Evolutionary conservation across 2,329 filamentous ascomycete genomes (phyloP).

Genomic region (Emergomyces orientalis): DNA sequence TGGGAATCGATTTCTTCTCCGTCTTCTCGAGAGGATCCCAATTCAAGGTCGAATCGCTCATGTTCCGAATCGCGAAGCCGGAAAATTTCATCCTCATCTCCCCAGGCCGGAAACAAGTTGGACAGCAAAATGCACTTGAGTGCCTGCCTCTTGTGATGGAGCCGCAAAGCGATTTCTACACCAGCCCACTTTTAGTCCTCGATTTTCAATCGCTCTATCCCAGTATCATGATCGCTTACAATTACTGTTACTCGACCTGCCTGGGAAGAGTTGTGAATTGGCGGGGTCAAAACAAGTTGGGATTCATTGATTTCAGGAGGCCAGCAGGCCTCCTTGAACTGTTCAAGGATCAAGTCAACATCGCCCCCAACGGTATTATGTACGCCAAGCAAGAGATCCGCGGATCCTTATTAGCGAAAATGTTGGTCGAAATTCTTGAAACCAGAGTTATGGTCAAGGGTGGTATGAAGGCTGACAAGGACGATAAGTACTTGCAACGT

Average conservation of each 20-base stretch:
- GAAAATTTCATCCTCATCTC: constrained; percentile 89
- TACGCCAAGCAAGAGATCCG: constrained; percentile 78
- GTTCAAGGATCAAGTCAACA: constrained; percentile 76
- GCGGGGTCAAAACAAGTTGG: constrained; percentile 92
- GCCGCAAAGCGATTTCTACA: constrained; percentile 90
- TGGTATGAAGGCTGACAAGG: constrained; percentile 88
- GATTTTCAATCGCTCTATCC: constrained; percentile 97
- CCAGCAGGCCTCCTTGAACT: constrained; percentile 65
- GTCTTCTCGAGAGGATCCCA: constrained; percentile 92
- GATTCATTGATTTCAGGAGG: constrained; percentile 77
- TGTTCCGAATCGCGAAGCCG: constrained; percentile 97
- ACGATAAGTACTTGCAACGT: constrained; percentile 74
- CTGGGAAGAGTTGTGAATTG: constrained; percentile 75
- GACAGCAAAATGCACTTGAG: constrained; percentile 85
- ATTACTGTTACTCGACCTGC: constrained; percentile 97
- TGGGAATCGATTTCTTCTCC: constrained; percentile 94
- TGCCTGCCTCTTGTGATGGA: constrained; percentile 96
- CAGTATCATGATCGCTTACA: constrained; percentile 98
- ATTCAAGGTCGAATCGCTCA: constrained; percentile 96
- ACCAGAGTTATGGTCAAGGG: constrained; percentile 96
- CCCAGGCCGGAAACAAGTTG: constrained; percentile 83
- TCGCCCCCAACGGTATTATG: constrained; percentile 94
- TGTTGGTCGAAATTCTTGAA: constrained; percentile 91
- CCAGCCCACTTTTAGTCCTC: constrained; percentile 75
- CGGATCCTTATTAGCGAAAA: constrained; percentile 86